phyloP scores from a whole-genome alignment of 2,329 filamentous ascomycete species.

The Coniella vitis region DNA sequence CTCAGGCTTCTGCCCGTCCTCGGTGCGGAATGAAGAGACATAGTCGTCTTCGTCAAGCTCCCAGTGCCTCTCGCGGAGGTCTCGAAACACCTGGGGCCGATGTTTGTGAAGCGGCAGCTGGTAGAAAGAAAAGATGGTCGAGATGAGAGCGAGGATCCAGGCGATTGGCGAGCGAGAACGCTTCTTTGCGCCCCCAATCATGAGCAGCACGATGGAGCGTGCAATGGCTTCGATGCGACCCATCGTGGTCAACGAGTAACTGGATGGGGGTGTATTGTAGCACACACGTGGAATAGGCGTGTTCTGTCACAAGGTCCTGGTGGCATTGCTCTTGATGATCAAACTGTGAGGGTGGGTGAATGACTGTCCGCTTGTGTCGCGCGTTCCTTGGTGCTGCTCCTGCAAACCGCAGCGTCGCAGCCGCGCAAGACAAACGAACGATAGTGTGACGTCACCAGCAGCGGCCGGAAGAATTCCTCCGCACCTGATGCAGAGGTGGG shows the following conservation, averaged over 20 bases:
- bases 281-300: neutral
- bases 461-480: no score
- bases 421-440: no score
- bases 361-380: no score
- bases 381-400: no score
- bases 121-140: conserved; percentile 46
- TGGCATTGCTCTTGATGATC: no score
- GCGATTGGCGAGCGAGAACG: conserved; percentile 27
- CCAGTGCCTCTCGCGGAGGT: conserved; percentile 38
- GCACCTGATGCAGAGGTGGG: no score
- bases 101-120: conserved; percentile 40
- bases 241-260: conserved; percentile 17
- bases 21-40: conserved; percentile 28
- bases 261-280: neutral
- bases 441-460: no score
- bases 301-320: no score
- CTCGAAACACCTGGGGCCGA: conserved; percentile 40
- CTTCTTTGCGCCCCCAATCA: conserved; percentile 27
- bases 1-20: conserved; percentile 39
- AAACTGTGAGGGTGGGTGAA: no score
- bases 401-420: no score
- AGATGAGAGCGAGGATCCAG: conserved; percentile 36
- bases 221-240: conserved; percentile 29
- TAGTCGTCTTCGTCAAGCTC: conserved; percentile 33
- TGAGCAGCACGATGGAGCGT: conserved; percentile 34